A percentile compares a stretch with the other conserved stretches of the same genome.
phyloP scores from a whole-genome alignment of 805 yeast genomes.

The Nakazawaea siamensis region DNA sequence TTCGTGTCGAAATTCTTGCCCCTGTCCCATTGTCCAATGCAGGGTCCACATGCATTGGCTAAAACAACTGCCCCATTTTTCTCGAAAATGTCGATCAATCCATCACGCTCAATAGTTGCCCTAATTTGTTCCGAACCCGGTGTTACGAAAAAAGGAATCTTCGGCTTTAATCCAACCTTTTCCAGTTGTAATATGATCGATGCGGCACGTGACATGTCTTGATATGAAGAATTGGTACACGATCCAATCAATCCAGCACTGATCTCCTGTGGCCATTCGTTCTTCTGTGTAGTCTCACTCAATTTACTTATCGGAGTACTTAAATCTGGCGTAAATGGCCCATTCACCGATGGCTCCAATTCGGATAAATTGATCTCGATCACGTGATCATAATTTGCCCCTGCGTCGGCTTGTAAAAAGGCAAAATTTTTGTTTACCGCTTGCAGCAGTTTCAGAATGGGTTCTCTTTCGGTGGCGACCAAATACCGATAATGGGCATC shows the following conservation, averaged over 20 bases:
- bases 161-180: slow-evolving; percentile 83
- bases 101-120: slow-evolving; percentile 97
- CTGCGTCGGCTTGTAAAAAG: slow-evolving; percentile 79
- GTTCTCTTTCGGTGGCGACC: slow-evolving; percentile 76
- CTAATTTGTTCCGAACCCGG: slow-evolving; percentile 99
- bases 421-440: slow-evolving; percentile 53
- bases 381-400: slow-evolving; percentile 88
- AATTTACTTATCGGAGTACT: slow-evolving; percentile 90
- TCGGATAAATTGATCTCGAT: slow-evolving; percentile 84
- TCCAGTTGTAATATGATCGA: slow-evolving; percentile 89
- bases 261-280: slow-evolving; percentile 90
- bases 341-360: slow-evolving; percentile 93
- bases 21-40: slow-evolving; percentile 99
- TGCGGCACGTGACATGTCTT: slow-evolving; percentile 96
- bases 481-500: slow-evolving; percentile 82
- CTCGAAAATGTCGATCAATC: slow-evolving; percentile 79
- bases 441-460: slow-evolving; percentile 76
- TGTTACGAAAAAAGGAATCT: slow-evolving; percentile 86
- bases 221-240: slow-evolving; percentile 97
- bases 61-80: slow-evolving; percentile 90
- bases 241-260: slow-evolving; percentile 96
- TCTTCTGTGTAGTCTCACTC: slow-evolving; percentile 72
- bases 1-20: slow-evolving; percentile 79
- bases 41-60: slow-evolving; percentile 99
- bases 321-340: slow-evolving; percentile 97